Percentiles rank a stretch among this genome's conserved stretches.
These are phyloP conservation scores for Pseudopyricularia cyperi DNA, from an alignment of 2,329 filamentous ascomycete genomes.

Conservation along the genomic window DNA sequence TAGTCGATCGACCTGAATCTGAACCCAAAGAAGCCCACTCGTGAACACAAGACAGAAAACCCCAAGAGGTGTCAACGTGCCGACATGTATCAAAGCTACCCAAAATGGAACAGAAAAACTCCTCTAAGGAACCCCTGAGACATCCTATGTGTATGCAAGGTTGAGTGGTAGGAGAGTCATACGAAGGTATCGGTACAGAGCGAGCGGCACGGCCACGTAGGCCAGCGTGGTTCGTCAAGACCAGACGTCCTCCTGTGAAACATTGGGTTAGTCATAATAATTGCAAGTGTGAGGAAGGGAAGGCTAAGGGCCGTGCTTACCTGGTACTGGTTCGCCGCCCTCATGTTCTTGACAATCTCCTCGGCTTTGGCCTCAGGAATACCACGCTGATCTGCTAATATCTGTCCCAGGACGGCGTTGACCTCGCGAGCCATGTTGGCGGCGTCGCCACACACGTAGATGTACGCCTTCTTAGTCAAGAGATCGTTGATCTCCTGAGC, in stretches of 20 bases:
- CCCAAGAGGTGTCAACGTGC: too few species aligned
- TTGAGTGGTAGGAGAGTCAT: too few species aligned
- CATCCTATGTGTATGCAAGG: too few species aligned
- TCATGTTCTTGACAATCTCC: conserved; percentile 95
- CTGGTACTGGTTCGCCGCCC: conserved; percentile 90
- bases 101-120: too few species aligned
- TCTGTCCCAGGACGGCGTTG: conserved; percentile 73
- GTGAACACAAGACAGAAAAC: too few species aligned
- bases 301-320: conserved; percentile 26
- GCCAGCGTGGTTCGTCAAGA: too few species aligned
- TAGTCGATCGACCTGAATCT: too few species aligned
- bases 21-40: too few species aligned
- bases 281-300: background rate
- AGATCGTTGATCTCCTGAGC: conserved; percentile 79
- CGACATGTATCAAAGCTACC: too few species aligned
- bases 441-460: conserved; percentile 97
- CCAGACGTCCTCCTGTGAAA: conserved; percentile 55
- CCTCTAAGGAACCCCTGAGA: too few species aligned
- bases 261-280: background rate
- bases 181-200: too few species aligned
- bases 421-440: conserved; percentile 95
- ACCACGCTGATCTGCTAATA: conserved; percentile 72
- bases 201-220: too few species aligned
- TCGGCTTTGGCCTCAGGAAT: conserved; percentile 80
- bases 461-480: conserved; percentile 75